These are phyloP conservation scores for Silene latifolia DNA, from an alignment of 148 eudicot genomes.

Conservation along the genomic window DNA sequence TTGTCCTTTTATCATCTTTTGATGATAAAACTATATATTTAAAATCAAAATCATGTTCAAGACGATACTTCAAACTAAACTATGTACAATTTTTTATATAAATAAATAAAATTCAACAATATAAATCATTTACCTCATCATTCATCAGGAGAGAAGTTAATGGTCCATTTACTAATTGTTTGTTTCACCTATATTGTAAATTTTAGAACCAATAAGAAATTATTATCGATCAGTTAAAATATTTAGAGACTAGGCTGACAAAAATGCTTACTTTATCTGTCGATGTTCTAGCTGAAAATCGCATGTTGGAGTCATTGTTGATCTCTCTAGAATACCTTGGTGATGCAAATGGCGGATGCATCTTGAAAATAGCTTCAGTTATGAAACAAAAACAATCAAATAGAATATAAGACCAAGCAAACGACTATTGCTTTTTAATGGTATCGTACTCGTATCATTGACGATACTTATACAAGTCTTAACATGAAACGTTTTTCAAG, in stretches of 20 bases:
- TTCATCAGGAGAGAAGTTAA: neutral
- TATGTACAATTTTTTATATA: neutral
- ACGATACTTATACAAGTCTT: too few species aligned
- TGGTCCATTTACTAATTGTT: neutral
- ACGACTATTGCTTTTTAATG: too few species aligned
- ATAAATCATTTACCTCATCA: neutral
- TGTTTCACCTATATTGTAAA: neutral
- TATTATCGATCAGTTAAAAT: neutral
- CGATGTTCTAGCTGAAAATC: neutral
- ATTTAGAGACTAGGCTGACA: neutral
- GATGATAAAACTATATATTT: neutral
- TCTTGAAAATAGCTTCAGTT: neutral
- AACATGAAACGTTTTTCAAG: too few species aligned
- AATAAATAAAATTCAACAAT: neutral
- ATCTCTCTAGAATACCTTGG: neutral
- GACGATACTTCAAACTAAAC: neutral
- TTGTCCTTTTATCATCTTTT: slow-evolving; percentile 2
- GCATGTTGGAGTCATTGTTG: neutral
- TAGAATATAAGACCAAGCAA: too few species aligned
- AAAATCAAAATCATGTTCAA: neutral
- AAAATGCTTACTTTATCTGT: neutral
- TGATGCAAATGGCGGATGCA: neutral
- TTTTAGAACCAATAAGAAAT: neutral
- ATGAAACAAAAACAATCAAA: too few species aligned
- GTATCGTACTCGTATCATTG: too few species aligned